phyloP scores from a whole-genome alignment of 176 grass and related monocot species.

The Oryza brachyantha region DNA sequence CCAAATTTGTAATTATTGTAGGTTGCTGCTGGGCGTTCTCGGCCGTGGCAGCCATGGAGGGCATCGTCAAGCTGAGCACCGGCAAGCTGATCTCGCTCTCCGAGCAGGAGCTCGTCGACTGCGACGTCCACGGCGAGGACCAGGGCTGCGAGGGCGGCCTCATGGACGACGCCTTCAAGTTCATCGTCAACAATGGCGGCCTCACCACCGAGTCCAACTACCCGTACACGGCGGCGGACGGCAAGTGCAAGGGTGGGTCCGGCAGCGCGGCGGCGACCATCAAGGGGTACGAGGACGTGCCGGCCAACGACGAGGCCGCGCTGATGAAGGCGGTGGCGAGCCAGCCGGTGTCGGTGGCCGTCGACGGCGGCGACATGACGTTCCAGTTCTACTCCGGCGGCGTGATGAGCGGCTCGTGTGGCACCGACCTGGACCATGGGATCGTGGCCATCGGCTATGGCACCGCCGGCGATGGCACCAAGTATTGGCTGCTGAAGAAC shows the following conservation, averaged over 20 bases:
- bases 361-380: not conserved
- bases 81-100: no score
- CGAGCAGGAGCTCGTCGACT: no score
- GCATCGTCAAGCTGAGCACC: no score
- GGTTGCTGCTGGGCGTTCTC: no score
- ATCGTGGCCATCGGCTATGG: not conserved
- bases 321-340: not conserved
- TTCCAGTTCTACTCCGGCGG: not conserved
- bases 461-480: not conserved
- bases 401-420: not conserved
- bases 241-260: not conserved
- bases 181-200: not conserved
- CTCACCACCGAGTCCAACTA: not conserved
- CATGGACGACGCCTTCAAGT: not conserved
- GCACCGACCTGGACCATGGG: not conserved
- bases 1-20: no score
- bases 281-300: not conserved
- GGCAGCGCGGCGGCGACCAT: not conserved
- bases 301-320: not conserved
- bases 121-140: no score
- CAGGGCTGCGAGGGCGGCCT: not conserved
- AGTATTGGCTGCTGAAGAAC: not conserved
- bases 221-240: not conserved
- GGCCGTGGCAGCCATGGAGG: no score
- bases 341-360: not conserved